phyloP scores from a whole-genome alignment of 169 alveolate species.

The Plasmodium sp. region DNA sequence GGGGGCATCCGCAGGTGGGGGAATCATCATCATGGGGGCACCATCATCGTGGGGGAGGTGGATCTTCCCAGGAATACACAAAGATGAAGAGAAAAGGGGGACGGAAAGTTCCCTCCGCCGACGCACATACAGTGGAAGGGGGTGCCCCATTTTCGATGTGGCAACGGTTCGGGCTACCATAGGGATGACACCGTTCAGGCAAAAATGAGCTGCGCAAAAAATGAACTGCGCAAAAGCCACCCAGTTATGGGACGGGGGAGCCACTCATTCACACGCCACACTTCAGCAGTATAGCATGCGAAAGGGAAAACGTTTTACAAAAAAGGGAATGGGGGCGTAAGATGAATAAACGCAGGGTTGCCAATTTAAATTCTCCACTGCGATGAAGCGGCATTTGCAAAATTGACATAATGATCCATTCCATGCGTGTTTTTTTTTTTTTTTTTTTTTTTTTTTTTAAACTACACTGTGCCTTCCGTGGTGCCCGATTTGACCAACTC shows the following conservation, averaged over 20 bases:
- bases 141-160: not conserved
- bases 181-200: not conserved
- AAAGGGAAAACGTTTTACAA: not conserved
- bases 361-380: not conserved
- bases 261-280: not conserved
- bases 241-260: not conserved
- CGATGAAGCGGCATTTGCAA: not conserved
- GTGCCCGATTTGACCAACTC: not conserved
- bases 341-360: not conserved
- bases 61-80: not conserved
- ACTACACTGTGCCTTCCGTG: not conserved
- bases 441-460: too few relatives aligned
- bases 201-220: not conserved
- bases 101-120: not conserved
- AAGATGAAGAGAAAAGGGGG: not conserved
- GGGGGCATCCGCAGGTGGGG: too few relatives aligned
- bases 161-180: not conserved
- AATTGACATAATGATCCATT: not conserved
- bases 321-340: not conserved
- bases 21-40: not conserved
- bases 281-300: not conserved
- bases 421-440: not conserved
- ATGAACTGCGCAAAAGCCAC: not conserved
- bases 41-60: not conserved
- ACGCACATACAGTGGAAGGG: not conserved